phyloP scores from a whole-genome alignment of 1,139 yeast genomes.

The Diutina scorzettiae region DNA sequence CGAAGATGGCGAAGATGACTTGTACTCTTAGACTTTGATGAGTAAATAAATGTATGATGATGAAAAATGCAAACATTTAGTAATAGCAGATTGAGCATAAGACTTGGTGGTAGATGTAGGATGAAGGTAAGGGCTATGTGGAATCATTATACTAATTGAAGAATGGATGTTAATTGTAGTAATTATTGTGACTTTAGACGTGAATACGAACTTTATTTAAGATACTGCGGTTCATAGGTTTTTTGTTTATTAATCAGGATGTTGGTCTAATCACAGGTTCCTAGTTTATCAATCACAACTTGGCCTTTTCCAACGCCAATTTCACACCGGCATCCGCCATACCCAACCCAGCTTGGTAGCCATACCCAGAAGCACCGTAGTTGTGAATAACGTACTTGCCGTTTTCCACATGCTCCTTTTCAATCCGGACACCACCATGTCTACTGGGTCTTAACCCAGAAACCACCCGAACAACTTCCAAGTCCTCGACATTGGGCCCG shows the following conservation, averaged over 20 bases:
- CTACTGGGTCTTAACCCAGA: conserved; percentile 65
- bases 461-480: conserved; percentile 40
- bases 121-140: too few species aligned
- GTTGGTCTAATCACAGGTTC: too few species aligned
- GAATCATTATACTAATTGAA: too few species aligned
- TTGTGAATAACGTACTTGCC: conserved; percentile 37
- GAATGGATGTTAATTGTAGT: too few species aligned
- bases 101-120: too few species aligned
- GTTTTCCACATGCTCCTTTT: conserved; percentile 28
- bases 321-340: conserved; percentile 10
- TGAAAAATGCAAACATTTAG: too few species aligned
- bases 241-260: too few species aligned
- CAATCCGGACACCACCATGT: conserved; percentile 57
- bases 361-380: conserved; percentile 71
- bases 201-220: too few species aligned
- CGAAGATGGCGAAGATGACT: conserved; percentile 91
- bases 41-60: not conserved
- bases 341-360: conserved; percentile 47
- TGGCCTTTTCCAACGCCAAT: conserved; percentile 7
- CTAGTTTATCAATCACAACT: too few species aligned
- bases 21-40: conserved; percentile 47
- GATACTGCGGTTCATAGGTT: too few species aligned
- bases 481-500: conserved; percentile 17
- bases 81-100: too few species aligned
- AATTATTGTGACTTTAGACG: too few species aligned